These are phyloP conservation scores for Zanthoxylum bungeanum DNA, from an alignment of 345 rosid species.

Conservation along the genomic window DNA sequence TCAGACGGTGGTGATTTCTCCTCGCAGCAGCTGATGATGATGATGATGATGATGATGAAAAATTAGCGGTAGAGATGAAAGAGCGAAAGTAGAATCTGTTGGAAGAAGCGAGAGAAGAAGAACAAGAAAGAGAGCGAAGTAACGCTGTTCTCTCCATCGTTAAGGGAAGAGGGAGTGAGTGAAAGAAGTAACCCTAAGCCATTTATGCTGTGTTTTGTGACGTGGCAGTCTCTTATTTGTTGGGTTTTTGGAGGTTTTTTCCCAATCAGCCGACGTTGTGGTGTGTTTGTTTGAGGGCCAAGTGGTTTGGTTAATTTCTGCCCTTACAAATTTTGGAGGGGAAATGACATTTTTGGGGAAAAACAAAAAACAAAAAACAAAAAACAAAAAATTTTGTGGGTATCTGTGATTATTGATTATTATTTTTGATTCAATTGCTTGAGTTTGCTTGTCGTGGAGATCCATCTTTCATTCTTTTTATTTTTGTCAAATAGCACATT, in stretches of 20 bases:
- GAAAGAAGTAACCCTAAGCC: not conserved
- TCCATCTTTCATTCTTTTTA: not conserved
- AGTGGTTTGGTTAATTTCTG: not conserved
- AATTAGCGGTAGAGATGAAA: constrained; percentile 14
- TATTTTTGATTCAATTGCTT: not conserved
- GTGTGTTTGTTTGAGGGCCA: not conserved
- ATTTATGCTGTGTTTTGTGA: not conserved
- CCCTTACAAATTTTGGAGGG: not conserved
- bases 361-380: not conserved
- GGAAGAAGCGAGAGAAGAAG: constrained; percentile 41
- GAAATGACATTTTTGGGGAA: no score
- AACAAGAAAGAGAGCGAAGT: constrained; percentile 51
- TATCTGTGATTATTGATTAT: not conserved
- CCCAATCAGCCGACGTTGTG: not conserved
- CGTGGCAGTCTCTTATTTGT: not conserved
- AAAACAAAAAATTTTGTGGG: not conserved
- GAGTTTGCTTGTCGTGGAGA: not conserved
- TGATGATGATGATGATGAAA: constrained; percentile 23
- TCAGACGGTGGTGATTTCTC: constrained; percentile 33
- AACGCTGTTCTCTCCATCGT: constrained; percentile 53
- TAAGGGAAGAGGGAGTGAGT: not conserved
- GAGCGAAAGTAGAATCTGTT: constrained; percentile 41
- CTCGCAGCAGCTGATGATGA: constrained; percentile 22
- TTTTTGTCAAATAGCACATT: not conserved
- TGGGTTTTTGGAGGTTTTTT: not conserved